A percentile compares a stretch with the other conserved stretches of the same genome.
Evolutionary conservation across 768 basidiomycete genomes (phyloP).

Genomic region (Psilocybe sp.): DNA sequence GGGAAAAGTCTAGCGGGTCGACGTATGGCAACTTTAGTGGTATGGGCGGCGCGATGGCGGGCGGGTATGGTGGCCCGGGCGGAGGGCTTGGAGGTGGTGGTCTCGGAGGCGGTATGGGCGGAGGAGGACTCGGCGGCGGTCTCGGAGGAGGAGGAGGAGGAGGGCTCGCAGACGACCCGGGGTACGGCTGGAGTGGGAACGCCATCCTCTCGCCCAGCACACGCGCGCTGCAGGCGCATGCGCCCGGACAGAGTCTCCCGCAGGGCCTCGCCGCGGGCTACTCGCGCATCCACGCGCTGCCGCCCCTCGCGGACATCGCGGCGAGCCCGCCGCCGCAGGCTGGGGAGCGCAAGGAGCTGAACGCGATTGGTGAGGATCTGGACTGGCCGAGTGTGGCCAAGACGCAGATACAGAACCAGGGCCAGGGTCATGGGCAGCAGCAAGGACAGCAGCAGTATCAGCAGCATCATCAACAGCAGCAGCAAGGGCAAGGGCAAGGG

Average conservation of each 20-base stretch:
- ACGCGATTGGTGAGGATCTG: not conserved
- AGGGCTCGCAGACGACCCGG: not conserved
- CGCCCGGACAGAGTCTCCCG: constrained; percentile 87
- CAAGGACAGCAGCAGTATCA: constrained; percentile 5
- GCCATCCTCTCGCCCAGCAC: constrained; percentile 58
- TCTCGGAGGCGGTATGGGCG: not conserved
- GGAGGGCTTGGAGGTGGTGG: too few relatives aligned
- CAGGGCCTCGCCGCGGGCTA: constrained; percentile 91
- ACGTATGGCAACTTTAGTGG: too few relatives aligned
- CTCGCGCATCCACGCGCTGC: constrained; percentile 80
- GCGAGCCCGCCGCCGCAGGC: constrained; percentile 19
- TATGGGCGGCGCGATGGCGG: too few relatives aligned
- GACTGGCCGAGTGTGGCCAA: not conserved
- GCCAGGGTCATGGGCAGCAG: constrained; percentile 26
- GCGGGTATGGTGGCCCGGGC: too few relatives aligned
- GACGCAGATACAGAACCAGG: constrained; percentile 7
- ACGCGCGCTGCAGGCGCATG: constrained; percentile 82
- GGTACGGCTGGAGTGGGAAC: not conserved
- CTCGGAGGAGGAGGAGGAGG: constrained; percentile 5
- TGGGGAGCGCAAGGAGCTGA: not conserved
- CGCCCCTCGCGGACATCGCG: constrained; percentile 35
- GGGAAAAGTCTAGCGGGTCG: not conserved
- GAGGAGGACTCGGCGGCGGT: constrained; percentile 4
- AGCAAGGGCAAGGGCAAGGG: constrained; percentile 2
- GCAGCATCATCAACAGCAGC: not conserved